These are phyloP conservation scores for Lipomyces orientalis DNA, from an alignment of 805 yeast genomes.

Conservation along the genomic window DNA sequence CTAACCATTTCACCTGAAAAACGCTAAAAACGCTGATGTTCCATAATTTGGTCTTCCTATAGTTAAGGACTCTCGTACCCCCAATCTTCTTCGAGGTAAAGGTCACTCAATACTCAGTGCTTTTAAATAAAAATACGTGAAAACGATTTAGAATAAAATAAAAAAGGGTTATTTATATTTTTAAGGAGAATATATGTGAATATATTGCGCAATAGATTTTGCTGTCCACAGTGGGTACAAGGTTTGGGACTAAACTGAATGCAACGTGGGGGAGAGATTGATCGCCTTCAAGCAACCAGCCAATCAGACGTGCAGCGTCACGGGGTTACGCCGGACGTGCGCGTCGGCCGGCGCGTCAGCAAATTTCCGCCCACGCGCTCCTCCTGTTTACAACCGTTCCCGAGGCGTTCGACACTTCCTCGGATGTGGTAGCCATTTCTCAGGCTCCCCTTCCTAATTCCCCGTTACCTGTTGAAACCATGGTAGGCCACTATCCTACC, in stretches of 20 bases:
- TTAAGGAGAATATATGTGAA: no score
- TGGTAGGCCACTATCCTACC: no score
- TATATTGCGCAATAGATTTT: no score
- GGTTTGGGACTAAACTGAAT: no score
- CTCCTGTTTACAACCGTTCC: background rate
- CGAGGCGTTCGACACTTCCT: no score
- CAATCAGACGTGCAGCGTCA: conserved; percentile 1
- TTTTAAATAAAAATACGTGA: background rate
- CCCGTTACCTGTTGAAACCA: no score
- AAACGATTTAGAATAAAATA: conserved; percentile 33
- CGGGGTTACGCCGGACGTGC: background rate
- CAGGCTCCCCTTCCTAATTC: no score
- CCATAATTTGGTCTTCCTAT: background rate
- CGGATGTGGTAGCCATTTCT: no score
- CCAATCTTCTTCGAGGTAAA: conserved; percentile 1
- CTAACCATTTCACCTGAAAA: background rate
- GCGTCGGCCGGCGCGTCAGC: background rate
- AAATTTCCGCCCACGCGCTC: background rate
- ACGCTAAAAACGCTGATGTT: background rate
- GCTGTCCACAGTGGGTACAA: no score
- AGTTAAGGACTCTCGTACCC: background rate
- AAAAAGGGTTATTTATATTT: no score
- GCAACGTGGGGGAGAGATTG: background rate
- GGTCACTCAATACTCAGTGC: background rate
- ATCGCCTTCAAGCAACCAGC: background rate